These are phyloP conservation scores for Babesia ovata DNA, from an alignment of 169 alveolate species.

Conservation along the genomic window DNA sequence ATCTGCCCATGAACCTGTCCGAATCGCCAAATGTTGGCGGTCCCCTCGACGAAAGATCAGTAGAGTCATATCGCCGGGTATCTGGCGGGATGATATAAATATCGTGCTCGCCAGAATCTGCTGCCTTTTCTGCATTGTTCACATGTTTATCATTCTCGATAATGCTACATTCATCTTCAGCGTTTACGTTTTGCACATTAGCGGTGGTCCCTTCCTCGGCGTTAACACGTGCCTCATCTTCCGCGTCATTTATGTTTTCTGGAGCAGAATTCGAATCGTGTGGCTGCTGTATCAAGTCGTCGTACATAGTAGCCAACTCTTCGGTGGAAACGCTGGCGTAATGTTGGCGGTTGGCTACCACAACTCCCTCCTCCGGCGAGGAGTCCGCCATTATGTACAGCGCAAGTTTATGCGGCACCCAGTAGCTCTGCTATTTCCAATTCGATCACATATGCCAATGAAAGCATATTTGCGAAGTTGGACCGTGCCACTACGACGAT, in stretches of 20 bases:
- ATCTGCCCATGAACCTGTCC: neutral
- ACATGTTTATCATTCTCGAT: conserved; percentile 10
- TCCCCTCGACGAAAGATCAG: conserved; percentile 3
- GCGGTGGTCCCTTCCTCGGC: neutral
- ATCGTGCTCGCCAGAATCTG: neutral
- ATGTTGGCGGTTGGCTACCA: neutral
- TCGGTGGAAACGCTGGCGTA: conserved; percentile 30
- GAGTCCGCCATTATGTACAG: conserved; percentile 2
- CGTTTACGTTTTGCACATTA: neutral
- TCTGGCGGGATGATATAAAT: neutral
- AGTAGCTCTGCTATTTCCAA: no score
- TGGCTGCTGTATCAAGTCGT: neutral
- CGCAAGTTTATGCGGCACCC: neutral
- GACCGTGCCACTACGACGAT: no score
- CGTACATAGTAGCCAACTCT: conserved; percentile 28
- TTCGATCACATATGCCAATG: no score
- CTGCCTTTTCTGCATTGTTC: neutral
- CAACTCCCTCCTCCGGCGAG: neutral
- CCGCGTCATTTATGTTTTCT: neutral
- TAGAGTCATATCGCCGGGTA: neutral
- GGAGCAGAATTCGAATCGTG: neutral
- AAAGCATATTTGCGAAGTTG: no score
- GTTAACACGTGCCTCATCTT: neutral
- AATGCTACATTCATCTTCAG: neutral
- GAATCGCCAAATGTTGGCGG: conserved; percentile 39